A percentile compares a stretch with the other conserved stretches of the same genome.
These are phyloP conservation scores for Sporobolomyces phaffii DNA, from an alignment of 768 basidiomycete species.

Conservation along the genomic window DNA sequence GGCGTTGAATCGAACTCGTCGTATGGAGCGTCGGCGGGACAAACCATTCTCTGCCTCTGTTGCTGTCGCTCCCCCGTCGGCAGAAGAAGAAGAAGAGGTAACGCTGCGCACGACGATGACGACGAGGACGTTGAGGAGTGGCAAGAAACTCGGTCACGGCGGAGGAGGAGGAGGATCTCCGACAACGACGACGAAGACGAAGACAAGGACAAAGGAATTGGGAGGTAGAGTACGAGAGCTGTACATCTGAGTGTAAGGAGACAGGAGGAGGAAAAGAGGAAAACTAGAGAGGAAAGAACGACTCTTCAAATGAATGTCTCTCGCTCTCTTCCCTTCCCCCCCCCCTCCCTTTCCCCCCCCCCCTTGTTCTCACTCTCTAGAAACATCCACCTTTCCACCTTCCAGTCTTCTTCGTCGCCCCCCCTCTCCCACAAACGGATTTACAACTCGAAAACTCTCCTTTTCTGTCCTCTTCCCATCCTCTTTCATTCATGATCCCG, in stretches of 20 bases:
- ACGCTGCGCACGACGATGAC: slow-evolving; percentile 21
- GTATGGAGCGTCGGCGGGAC: neutral
- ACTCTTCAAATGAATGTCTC: neutral
- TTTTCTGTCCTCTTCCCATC: no score
- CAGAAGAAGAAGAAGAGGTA: slow-evolving; percentile 47
- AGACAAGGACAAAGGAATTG: neutral
- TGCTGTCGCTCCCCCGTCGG: no score
- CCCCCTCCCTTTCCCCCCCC: neutral
- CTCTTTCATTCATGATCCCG: no score
- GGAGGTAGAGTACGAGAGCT: neutral
- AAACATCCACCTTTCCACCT: no score
- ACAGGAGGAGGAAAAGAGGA: no score
- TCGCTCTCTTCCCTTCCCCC: neutral
- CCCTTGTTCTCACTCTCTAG: neutral
- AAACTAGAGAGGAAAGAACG: no score
- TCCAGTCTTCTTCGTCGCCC: no score
- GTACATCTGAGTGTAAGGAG: slow-evolving; percentile 3
- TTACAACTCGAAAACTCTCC: no score
- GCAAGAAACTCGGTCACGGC: neutral
- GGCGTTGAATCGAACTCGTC: neutral
- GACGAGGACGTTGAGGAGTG: slow-evolving; percentile 1
- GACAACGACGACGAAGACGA: neutral
- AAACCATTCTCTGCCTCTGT: slow-evolving; percentile 26
- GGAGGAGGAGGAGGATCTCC: neutral
- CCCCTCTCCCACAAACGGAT: no score